Evolutionary conservation across 2,329 filamentous ascomycete species (phyloP).

Genomic region (Oidium heveae): DNA sequence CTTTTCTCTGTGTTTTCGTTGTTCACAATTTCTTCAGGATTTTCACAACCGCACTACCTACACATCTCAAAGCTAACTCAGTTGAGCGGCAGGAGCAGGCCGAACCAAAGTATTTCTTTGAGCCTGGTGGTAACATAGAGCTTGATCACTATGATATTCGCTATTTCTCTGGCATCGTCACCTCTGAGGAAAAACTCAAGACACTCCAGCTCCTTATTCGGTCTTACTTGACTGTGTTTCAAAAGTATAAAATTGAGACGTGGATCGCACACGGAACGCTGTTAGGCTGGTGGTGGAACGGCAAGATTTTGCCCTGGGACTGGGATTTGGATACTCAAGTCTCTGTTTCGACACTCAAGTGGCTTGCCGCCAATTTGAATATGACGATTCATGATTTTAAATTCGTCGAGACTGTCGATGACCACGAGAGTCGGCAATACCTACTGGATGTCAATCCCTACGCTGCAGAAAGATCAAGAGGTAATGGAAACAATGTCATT

Average conservation of each 20-base stretch:
- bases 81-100: not conserved
- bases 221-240: slow-evolving; percentile 46
- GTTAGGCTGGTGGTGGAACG: slow-evolving; percentile 79
- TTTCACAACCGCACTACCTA: too few relatives aligned
- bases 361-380: slow-evolving; percentile 41
- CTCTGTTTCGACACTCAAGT: slow-evolving; percentile 35
- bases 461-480: slow-evolving; percentile 31
- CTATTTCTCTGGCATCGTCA: slow-evolving; percentile 35
- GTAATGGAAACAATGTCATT: slow-evolving; percentile 53
- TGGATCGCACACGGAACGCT: slow-evolving; percentile 74
- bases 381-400: slow-evolving; percentile 25
- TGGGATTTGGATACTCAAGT: slow-evolving; percentile 69
- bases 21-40: too few relatives aligned
- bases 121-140: slow-evolving; percentile 32
- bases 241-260: slow-evolving; percentile 41
- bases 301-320: slow-evolving; percentile 56
- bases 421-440: slow-evolving; percentile 27
- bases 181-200: slow-evolving; percentile 38
- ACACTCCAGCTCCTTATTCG: slow-evolving; percentile 45
- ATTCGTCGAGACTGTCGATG: slow-evolving; percentile 16
- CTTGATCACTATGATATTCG: slow-evolving; percentile 51
- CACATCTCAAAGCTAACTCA: too few relatives aligned
- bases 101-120: slow-evolving; percentile 16
- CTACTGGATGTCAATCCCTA: slow-evolving; percentile 58
- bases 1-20: too few relatives aligned